Conservation (phyloP, 768 basidiomycete genomes). For the Mycena olivaceomarginata region DNA sequence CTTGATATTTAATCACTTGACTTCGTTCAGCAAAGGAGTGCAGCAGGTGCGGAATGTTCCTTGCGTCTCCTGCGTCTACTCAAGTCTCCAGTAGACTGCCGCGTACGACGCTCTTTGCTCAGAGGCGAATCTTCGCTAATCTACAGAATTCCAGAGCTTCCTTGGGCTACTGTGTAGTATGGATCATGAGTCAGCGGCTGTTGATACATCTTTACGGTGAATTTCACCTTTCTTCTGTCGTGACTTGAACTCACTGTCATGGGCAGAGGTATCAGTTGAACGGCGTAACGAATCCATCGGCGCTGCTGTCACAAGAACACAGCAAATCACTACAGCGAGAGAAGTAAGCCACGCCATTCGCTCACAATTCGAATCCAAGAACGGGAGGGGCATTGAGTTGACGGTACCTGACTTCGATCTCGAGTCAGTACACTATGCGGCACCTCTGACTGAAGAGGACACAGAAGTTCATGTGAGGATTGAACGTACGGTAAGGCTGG, state of each 20-base stretch:
- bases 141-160: conserved; percentile 63
- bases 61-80: neutral
- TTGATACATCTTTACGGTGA: conserved; percentile 75
- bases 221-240: conserved; percentile 3
- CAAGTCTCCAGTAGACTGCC: conserved; percentile 61
- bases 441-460: conserved; percentile 52
- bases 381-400: conserved; percentile 55
- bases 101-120: conserved; percentile 60
- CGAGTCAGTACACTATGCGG: conserved; percentile 40
- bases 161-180: conserved; percentile 72
- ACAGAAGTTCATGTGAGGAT: conserved; percentile 62
- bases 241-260: neutral
- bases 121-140: conserved; percentile 13
- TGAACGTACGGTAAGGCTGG: conserved; percentile 63
- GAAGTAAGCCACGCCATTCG: conserved; percentile 60
- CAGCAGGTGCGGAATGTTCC: conserved; percentile 51
- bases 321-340: conserved; percentile 57
- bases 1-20: conserved; percentile 66
- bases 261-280: conserved; percentile 62
- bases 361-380: conserved; percentile 62
- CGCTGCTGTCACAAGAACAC: conserved; percentile 61
- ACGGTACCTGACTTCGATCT: conserved; percentile 58
- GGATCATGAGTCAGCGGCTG: conserved; percentile 78
- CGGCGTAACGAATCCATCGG: conserved; percentile 60
- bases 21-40: conserved; percentile 50